Evolutionary conservation across 805 yeast species (phyloP).

Genomic region (Wickerhamiella galacta): DNA sequence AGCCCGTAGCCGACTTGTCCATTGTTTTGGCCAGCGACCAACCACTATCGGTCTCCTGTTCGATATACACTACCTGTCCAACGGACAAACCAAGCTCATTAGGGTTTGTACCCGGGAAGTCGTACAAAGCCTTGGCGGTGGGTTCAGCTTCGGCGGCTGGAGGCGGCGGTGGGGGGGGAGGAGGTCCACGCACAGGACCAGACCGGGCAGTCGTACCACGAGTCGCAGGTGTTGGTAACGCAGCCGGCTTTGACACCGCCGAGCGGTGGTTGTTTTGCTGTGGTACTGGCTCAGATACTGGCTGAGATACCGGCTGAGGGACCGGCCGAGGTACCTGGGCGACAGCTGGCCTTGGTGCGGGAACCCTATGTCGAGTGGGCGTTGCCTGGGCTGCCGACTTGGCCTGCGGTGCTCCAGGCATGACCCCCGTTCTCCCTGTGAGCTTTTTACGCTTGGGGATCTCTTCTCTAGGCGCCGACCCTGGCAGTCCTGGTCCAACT

Average conservation of each 20-base stretch:
- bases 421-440: conserved; percentile 8
- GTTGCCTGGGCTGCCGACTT: neutral
- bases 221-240: too few species aligned
- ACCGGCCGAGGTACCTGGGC: too few species aligned
- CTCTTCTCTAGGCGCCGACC: conserved; percentile 49
- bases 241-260: too few species aligned
- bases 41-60: conserved; percentile 64
- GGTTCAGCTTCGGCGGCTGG: conserved; percentile 47
- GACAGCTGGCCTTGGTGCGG: too few species aligned
- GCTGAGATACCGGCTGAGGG: too few species aligned
- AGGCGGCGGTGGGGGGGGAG: conserved; percentile 42
- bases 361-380: too few species aligned
- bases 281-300: too few species aligned
- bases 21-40: conserved; percentile 83
- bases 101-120: conserved; percentile 76
- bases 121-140: conserved; percentile 70
- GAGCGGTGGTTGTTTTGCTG: too few species aligned
- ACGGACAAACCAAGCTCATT: conserved; percentile 63
- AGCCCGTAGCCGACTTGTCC: conserved; percentile 71
- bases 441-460: conserved; percentile 38
- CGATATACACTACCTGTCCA: conserved; percentile 58
- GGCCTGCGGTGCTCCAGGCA: conserved; percentile 3
- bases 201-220: too few species aligned
- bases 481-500: conserved; percentile 66
- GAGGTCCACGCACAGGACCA: conserved; percentile 13